These are phyloP conservation scores for Hansenula lynferdii DNA, from an alignment of 1,139 yeast genomes.

Conservation along the genomic window DNA sequence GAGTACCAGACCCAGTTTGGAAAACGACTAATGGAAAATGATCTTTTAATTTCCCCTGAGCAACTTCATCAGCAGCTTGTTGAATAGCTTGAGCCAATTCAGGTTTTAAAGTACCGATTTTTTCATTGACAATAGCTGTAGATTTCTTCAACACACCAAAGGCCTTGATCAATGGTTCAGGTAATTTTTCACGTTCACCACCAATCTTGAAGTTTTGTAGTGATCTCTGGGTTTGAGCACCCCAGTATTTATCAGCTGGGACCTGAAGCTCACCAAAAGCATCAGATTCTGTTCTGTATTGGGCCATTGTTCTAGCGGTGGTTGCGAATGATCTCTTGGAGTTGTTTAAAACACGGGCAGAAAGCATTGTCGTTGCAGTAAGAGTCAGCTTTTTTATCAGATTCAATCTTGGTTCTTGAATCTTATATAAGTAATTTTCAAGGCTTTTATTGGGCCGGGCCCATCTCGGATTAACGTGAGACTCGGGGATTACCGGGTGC, in stretches of 20 bases:
- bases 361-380: neutral
- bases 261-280: conserved; percentile 97
- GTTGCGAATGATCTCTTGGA: neutral
- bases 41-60: conserved; percentile 84
- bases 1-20: conserved; percentile 99
- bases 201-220: conserved; percentile 94
- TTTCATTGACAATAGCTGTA: conserved; percentile 86
- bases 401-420: too few species aligned
- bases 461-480: too few species aligned
- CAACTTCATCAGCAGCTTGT: conserved; percentile 92
- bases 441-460: too few species aligned
- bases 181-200: conserved; percentile 86
- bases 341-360: neutral
- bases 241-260: conserved; percentile 84
- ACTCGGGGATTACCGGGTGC: too few species aligned
- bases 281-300: conserved; percentile 77
- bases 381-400: too few species aligned
- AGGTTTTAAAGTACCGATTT: conserved; percentile 78
- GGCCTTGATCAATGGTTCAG: conserved; percentile 84
- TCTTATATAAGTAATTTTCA: too few species aligned
- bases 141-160: conserved; percentile 94
- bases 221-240: conserved; percentile 97
- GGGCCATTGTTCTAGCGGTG: conserved; percentile 5
- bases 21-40: conserved; percentile 97
- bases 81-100: conserved; percentile 80